Conservation (phyloP, 2,329 filamentous ascomycete species). For the Byssothecium circinans region DNA sequence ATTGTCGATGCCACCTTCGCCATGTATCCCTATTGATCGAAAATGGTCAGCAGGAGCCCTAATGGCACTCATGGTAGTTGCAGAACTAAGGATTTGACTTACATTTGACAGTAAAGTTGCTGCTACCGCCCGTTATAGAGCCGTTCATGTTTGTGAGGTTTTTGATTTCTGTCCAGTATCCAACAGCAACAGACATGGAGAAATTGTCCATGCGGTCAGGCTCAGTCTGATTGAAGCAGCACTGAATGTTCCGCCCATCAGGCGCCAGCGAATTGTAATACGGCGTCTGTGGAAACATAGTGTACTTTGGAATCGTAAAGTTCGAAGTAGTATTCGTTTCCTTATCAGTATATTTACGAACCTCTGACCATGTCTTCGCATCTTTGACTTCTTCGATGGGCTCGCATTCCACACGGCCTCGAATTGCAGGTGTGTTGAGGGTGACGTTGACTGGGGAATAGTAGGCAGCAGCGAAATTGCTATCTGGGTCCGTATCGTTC, state of each 20-base stretch:
- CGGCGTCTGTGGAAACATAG: neutral
- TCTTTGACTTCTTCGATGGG: conserved; percentile 7
- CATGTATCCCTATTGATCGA: conserved; percentile 2
- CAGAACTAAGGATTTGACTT: neutral
- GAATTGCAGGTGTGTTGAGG: conserved; percentile 10
- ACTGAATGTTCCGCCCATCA: neutral
- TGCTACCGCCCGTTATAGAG: neutral
- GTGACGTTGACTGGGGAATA: conserved; percentile 10
- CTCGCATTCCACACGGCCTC: conserved; percentile 14
- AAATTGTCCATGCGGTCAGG: neutral
- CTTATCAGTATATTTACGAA: neutral
- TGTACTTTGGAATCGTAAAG: neutral
- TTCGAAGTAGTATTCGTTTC: neutral
- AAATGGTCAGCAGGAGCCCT: neutral
- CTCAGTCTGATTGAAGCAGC: conserved; percentile 9
- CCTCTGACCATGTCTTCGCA: conserved; percentile 5
- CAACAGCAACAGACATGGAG: conserved; percentile 1
- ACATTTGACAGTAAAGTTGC: conserved; percentile 17
- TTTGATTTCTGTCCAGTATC: conserved; percentile 14
- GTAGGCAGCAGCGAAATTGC: neutral
- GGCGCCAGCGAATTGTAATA: conserved; percentile 1
- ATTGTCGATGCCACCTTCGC: conserved; percentile 4
- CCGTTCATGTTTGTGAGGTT: neutral
- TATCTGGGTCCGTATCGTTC: neutral
- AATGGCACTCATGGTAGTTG: neutral